phyloP scores from a whole-genome alignment of 2,329 filamentous ascomycete species.

The Aureobasidium sp. region DNA sequence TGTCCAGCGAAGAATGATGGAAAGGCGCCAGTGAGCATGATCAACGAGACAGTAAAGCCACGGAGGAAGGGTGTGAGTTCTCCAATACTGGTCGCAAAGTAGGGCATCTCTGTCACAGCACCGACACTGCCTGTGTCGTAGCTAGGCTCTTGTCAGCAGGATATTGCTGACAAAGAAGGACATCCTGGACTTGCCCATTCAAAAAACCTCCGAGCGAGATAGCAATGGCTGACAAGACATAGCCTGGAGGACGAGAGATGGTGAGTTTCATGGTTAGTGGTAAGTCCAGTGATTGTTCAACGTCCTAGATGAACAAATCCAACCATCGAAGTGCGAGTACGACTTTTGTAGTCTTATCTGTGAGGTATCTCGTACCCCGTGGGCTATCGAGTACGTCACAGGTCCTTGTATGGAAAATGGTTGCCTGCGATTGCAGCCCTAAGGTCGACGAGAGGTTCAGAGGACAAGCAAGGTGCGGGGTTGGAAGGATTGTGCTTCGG shows the following conservation, averaged over 20 bases:
- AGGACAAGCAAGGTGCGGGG: background rate
- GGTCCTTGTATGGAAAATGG: background rate
- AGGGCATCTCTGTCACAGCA: constrained; percentile 52
- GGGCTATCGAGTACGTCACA: background rate
- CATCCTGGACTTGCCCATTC: constrained; percentile 17
- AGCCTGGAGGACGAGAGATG: constrained; percentile 15
- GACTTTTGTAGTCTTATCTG: background rate
- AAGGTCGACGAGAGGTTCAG: background rate
- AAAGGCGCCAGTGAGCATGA: constrained; percentile 50
- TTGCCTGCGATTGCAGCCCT: background rate
- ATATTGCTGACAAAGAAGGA: background rate
- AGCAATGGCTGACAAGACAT: constrained; percentile 18
- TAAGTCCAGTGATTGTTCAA: background rate
- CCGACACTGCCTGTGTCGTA: constrained; percentile 52
- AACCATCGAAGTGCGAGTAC: background rate
- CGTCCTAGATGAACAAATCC: background rate
- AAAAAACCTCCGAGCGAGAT: constrained; percentile 21
- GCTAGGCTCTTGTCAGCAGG: constrained; percentile 17
- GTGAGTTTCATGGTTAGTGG: background rate
- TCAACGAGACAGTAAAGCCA: constrained; percentile 53
- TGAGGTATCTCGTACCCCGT: background rate
- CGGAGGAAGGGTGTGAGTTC: constrained; percentile 45
- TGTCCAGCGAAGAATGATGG: constrained; percentile 52
- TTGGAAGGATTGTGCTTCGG: background rate
- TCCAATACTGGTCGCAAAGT: constrained; percentile 46